These are phyloP conservation scores for Xylaria sp. DNA, from an alignment of 2,329 filamentous ascomycete genomes.

Conservation along the genomic window DNA sequence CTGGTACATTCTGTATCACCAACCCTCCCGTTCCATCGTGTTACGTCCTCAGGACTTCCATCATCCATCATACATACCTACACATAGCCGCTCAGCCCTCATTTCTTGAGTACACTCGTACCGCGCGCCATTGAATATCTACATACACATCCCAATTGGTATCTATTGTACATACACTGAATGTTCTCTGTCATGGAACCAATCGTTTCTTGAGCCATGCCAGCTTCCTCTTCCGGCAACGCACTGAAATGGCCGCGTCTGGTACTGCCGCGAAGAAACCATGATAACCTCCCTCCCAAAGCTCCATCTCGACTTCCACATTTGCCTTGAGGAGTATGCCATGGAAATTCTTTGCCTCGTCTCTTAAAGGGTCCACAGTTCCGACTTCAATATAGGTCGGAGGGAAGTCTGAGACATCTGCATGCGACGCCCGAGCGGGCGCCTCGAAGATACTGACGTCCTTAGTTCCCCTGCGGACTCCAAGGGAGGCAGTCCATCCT, in stretches of 20 bases:
- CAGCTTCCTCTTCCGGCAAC: slow-evolving; percentile 15
- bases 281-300: slow-evolving; percentile 18
- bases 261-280: slow-evolving; percentile 19
- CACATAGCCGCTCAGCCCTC: too few relatives aligned
- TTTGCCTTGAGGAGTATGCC: slow-evolving; percentile 7
- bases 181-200: background rate
- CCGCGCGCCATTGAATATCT: background rate
- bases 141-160: background rate
- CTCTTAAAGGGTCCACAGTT: slow-evolving; percentile 16
- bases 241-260: slow-evolving; percentile 11
- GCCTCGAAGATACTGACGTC: slow-evolving; percentile 18
- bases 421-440: slow-evolving; percentile 14
- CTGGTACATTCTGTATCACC: too few relatives aligned
- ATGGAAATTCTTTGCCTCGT: slow-evolving; percentile 13
- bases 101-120: too few relatives aligned
- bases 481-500: slow-evolving; percentile 18
- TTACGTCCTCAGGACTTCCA: too few relatives aligned
- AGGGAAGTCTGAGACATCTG: slow-evolving; percentile 13
- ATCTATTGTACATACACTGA: background rate
- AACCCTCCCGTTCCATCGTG: too few relatives aligned
- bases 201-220: slow-evolving; percentile 14
- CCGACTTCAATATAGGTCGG: slow-evolving; percentile 20
- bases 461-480: slow-evolving; percentile 5
- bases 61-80: too few relatives aligned
- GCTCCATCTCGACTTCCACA: slow-evolving; percentile 13